Evolutionary conservation across 306 rosid genomes (phyloP), one percentile per base, ranked within the genome.

Genomic region (Corylus heterophylla): DNA sequence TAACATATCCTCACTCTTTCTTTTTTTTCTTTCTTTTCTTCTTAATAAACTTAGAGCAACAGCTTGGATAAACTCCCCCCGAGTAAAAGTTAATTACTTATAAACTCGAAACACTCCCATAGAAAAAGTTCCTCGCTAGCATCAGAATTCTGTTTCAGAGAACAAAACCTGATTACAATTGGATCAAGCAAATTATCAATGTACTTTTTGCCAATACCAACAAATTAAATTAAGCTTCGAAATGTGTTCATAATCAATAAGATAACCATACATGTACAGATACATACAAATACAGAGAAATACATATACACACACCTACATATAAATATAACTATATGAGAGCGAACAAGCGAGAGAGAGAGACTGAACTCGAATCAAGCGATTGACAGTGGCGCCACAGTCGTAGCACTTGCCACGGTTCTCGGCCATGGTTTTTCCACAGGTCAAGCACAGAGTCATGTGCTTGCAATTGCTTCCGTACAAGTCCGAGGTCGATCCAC

Each of bases 401-500:
- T 91, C 97, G 67, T 35, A 63, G 86, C 98, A 95, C 73, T 86
- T 95, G 70, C 83, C 83, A 63, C 86, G 89, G 4, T 86, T 92
- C 85, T 91, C 89, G 0, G 97, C 97, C 97, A 86, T 92, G 78
- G 84, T 80, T 85, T 94, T 92, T 79, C 95, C 98, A 54, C 98
- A 94, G 47, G 84, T 79, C 82, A 88, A 80, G 88, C 98, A 94
- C 45, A 95, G 81, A 20, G 97, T 92, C 97, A 91, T 81, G 87
- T 92, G 98, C 87, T 91, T 95, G 91, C 98, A 92, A 76, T 92
- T 91, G 89, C 98, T 95, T 50, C 98, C 98, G 80, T 95, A 95
- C 80, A 95, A 81, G 67, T 93, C 97, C 42, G 91, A 69, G 39
- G 92, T 89, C 44, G 97, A 85, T 49, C 93, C 92, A 69, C 98